These are phyloP conservation scores for Paraphysoderma sedebokerense DNA, from an alignment of 371 early-diverging fungal species.

Conservation along the genomic window DNA sequence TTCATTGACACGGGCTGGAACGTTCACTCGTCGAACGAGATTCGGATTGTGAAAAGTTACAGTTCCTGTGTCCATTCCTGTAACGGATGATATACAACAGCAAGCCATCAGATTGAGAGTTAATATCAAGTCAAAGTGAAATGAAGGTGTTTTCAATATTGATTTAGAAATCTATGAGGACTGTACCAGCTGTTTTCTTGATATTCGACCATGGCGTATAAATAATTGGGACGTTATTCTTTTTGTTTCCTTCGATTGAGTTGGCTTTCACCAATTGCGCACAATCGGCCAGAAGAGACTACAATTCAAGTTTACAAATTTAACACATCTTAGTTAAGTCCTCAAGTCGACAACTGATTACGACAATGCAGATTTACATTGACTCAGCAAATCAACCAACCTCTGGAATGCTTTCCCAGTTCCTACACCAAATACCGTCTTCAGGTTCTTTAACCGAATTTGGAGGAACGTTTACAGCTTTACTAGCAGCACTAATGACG, in stretches of 20 bases:
- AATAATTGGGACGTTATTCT: slow-evolving; percentile 60
- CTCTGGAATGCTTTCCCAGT: slow-evolving; percentile 52
- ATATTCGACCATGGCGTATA: slow-evolving; percentile 66
- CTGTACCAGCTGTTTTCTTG: slow-evolving; percentile 70
- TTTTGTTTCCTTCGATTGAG: slow-evolving; percentile 80
- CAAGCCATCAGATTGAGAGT: no score
- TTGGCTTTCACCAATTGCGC: slow-evolving; percentile 94
- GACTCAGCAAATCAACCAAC: no score
- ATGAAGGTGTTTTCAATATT: no score
- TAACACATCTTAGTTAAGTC: no score
- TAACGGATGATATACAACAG: no score
- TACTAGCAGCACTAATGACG: background rate
- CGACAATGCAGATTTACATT: no score
- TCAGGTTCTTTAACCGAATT: background rate
- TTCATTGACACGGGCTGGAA: slow-evolving; percentile 57
- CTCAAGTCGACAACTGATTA: no score
- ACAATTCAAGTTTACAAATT: no score
- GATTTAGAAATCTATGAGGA: no score
- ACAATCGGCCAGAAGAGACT: slow-evolving; percentile 64
- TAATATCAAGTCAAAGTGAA: no score
- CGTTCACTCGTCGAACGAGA: slow-evolving; percentile 57
- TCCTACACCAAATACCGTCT: background rate
- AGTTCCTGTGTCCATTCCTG: slow-evolving; percentile 90
- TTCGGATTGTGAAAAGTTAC: slow-evolving; percentile 74
- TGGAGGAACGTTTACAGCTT: background rate